These are phyloP conservation scores for Trapa incisa DNA, from an alignment of 345 rosid species.

Conservation along the genomic window DNA sequence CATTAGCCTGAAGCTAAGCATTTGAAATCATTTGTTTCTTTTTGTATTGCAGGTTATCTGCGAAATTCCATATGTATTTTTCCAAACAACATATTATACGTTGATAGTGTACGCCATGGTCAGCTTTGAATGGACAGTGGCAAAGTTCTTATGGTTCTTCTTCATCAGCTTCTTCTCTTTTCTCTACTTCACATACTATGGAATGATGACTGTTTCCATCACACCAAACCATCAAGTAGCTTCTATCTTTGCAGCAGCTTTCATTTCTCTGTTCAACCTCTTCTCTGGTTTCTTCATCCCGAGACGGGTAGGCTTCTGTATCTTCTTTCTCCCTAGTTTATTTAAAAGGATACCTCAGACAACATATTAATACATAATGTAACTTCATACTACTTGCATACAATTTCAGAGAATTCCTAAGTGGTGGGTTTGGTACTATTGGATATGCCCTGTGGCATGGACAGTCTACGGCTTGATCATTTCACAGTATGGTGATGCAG, in stretches of 20 bases:
- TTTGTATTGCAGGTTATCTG: constrained; percentile 9
- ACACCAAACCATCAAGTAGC: constrained; percentile 20
- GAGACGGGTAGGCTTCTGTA: constrained; percentile 10
- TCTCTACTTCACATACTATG: constrained; percentile 20
- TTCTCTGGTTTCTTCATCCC: constrained; percentile 21
- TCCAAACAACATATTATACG: constrained; percentile 13
- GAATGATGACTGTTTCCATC: constrained; percentile 19
- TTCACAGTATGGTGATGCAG: constrained; percentile 14
- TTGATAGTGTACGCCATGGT: constrained; percentile 16
- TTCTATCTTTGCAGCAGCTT: constrained; percentile 18
- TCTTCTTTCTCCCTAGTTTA: background rate
- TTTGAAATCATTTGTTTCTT: background rate
- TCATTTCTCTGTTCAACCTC: constrained; percentile 16
- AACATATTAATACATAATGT: background rate
- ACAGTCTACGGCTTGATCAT: constrained; percentile 16
- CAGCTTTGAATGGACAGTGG: constrained; percentile 12
- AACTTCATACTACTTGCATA: background rate
- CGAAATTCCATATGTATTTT: constrained; percentile 15
- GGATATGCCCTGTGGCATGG: constrained; percentile 27
- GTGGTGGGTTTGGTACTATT: constrained; percentile 44
- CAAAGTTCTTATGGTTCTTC: constrained; percentile 18
- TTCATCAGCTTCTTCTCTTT: constrained; percentile 18
- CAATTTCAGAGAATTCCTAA: constrained; percentile 27
- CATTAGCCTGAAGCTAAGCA: background rate
- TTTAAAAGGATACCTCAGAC: background rate